A percentile compares a stretch with the other conserved stretches of the same genome.
These are phyloP conservation scores for Russula compacta DNA, from an alignment of 768 basidiomycete species.

Conservation along the genomic window DNA sequence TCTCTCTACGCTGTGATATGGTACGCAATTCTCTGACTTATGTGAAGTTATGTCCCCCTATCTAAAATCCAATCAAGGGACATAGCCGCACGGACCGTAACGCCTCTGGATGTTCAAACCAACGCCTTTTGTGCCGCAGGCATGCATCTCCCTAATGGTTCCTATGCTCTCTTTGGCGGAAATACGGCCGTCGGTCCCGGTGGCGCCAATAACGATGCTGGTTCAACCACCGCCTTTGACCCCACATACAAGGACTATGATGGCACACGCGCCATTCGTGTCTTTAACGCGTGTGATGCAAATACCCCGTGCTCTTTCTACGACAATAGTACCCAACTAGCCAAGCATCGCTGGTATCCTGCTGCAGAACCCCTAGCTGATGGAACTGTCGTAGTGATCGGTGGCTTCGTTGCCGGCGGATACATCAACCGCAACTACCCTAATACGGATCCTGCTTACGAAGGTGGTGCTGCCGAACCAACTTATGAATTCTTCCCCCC, in stretches of 20 bases:
- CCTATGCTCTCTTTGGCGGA: conserved; percentile 66
- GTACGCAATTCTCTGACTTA: conserved; percentile 26
- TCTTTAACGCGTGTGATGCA: conserved; percentile 65
- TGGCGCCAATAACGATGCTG: conserved; percentile 43
- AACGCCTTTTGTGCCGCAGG: conserved; percentile 80
- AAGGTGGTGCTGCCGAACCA: conserved; percentile 69
- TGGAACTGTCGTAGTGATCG: conserved; percentile 72
- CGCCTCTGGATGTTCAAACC: conserved; percentile 60
- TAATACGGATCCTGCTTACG: conserved; percentile 49
- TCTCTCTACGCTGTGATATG: conserved; percentile 69
- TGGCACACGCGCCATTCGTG: conserved; percentile 68
- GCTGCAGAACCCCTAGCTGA: conserved; percentile 65
- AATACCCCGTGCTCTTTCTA: conserved; percentile 61
- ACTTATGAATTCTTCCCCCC: conserved; percentile 82
- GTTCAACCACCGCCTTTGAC: conserved; percentile 43
- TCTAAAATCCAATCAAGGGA: conserved; percentile 40
- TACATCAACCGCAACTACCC: conserved; percentile 73
- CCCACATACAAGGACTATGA: conserved; percentile 71
- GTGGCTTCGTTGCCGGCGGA: conserved; percentile 70
- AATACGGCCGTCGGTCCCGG: conserved; percentile 65
- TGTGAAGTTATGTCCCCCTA: too few species aligned
- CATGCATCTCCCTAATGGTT: conserved; percentile 74
- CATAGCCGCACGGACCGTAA: conserved; percentile 45
- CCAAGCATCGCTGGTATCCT: conserved; percentile 69
- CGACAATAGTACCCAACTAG: conserved; percentile 57